A percentile compares a stretch with the other conserved stretches of the same genome.
Evolutionary conservation across 2,329 filamentous ascomycete species (phyloP).

Genomic region (Cadophora luteo-olivacea): DNA sequence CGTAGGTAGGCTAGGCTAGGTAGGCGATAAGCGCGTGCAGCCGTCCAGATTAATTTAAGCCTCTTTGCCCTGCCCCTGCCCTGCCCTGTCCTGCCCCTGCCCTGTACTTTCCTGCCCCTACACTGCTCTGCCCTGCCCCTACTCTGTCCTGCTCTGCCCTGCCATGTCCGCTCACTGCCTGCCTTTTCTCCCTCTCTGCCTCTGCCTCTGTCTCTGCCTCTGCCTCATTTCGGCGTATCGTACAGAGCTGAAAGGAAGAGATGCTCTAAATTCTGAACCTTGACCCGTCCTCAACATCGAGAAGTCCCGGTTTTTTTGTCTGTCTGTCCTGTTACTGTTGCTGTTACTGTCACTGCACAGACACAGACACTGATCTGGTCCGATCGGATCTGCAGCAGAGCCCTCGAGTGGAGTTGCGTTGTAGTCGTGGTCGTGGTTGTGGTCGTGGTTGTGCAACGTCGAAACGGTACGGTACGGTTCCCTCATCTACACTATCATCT

Average conservation of each 20-base stretch:
- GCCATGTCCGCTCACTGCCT: no score
- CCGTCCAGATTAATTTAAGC: not conserved
- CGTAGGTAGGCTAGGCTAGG: no score
- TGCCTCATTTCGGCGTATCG: not conserved
- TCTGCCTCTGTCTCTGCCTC: not conserved
- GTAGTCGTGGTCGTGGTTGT: constrained; percentile 26
- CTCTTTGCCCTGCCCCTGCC: no score
- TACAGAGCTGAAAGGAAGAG: constrained; percentile 5
- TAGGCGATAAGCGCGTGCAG: not conserved
- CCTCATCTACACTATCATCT: not conserved
- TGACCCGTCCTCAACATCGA: not conserved
- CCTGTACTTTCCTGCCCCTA: no score
- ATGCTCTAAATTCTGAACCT: not conserved
- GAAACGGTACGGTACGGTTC: not conserved
- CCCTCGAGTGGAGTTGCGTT: constrained; percentile 21
- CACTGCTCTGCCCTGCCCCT: no score
- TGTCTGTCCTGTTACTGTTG: no score
- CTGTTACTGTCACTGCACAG: not conserved
- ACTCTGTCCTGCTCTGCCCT: no score
- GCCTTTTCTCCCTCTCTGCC: no score
- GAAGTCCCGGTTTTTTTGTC: not conserved
- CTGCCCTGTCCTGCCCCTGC: no score
- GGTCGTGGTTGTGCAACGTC: constrained; percentile 21
- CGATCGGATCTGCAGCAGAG: not conserved
- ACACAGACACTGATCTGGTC: not conserved